Conservation (phyloP, 805 yeast genomes). For the Teunomyces aglyptinius region DNA sequence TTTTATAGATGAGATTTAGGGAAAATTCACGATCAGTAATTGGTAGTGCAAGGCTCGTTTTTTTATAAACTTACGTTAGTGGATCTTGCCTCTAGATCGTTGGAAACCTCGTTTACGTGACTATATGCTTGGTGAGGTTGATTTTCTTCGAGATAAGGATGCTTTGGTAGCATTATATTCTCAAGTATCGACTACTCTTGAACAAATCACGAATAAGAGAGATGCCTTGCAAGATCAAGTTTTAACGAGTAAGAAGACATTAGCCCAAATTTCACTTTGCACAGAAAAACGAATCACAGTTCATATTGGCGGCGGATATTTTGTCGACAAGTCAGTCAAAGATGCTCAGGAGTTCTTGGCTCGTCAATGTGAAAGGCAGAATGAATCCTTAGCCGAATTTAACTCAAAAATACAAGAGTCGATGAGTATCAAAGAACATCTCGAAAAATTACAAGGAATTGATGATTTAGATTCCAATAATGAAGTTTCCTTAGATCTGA, state of each 20-base stretch:
- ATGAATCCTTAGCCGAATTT: slow-evolving; percentile 42
- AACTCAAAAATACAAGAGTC: slow-evolving; percentile 40
- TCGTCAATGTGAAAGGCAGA: slow-evolving; percentile 26
- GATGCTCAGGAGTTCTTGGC: slow-evolving; percentile 29
- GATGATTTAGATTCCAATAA: slow-evolving; percentile 10
- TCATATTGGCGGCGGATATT: slow-evolving; percentile 41
- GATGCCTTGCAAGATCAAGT: slow-evolving; percentile 8
- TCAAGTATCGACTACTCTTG: slow-evolving; percentile 3
- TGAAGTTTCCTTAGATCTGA: background rate
- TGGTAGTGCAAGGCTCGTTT: background rate
- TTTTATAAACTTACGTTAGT: background rate
- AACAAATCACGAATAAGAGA: slow-evolving; percentile 2
- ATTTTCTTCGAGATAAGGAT: background rate
- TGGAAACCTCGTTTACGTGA: background rate
- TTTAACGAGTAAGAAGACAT: slow-evolving; percentile 2
- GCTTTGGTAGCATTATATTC: slow-evolving; percentile 1
- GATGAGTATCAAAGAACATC: slow-evolving; percentile 23
- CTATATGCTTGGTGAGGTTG: background rate
- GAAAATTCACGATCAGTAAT: background rate
- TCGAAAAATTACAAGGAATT: slow-evolving; percentile 15
- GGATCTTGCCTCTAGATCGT: background rate
- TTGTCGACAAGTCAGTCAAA: slow-evolving; percentile 27
- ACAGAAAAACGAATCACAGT: slow-evolving; percentile 19
- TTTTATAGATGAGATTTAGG: background rate
- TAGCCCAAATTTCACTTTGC: background rate